These are phyloP conservation scores for Leucaena leucocephala DNA, from an alignment of 306 rosid species.

Conservation along the genomic window DNA sequence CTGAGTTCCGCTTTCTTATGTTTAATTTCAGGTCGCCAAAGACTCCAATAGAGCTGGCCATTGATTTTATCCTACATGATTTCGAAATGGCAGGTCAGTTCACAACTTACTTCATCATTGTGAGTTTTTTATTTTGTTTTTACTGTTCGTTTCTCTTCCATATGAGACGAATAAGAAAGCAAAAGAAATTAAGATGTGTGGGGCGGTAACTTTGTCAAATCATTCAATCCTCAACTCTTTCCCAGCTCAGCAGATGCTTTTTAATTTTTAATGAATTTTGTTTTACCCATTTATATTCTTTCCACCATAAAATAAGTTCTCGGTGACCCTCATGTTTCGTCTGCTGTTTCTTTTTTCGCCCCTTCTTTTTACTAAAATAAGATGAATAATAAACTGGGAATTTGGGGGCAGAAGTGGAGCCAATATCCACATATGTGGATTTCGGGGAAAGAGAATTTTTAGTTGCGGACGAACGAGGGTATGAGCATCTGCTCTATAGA, in stretches of 20 bases:
- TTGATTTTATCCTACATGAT: conserved; percentile 90
- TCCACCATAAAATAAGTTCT: background rate
- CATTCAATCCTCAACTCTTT: conserved; percentile 2
- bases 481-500: conserved; percentile 56
- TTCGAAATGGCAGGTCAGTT: conserved; percentile 94
- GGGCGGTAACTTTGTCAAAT: background rate
- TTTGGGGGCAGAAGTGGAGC: conserved; percentile 73
- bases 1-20: conserved; percentile 8
- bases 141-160: conserved; percentile 24
- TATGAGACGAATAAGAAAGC: background rate
- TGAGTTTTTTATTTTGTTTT: background rate
- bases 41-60: conserved; percentile 84
- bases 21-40: conserved; percentile 53
- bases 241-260: conserved; percentile 23
- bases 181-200: background rate
- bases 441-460: conserved; percentile 69
- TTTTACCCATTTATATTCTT: background rate
- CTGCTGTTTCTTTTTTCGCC: background rate
- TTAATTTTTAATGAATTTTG: background rate
- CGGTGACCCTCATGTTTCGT: background rate
- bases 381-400: conserved; percentile 27
- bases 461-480: conserved; percentile 78
- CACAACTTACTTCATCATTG: conserved; percentile 11
- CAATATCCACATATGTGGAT: conserved; percentile 63
- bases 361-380: conserved; percentile 10